Base-by-base conservation (phyloP, 2,329 filamentous ascomycete species). In the Arthrobotrys pseudoclavata region DNA sequence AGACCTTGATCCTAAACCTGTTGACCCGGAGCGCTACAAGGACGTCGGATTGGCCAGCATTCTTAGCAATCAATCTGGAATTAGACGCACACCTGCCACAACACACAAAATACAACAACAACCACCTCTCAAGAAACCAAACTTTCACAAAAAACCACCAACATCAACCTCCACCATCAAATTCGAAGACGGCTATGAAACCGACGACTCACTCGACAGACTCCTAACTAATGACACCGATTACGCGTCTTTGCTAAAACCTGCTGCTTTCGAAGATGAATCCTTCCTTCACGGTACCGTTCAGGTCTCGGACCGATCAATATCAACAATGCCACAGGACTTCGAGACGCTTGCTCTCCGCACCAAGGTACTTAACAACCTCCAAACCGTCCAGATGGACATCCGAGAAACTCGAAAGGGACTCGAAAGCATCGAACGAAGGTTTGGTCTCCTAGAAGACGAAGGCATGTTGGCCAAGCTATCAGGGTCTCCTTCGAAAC, bases 171-270 rank as follows among this genome's bases (percentile, higher is more conserved):
- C 72, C 7, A 61, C 60, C 22, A 67, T 67, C 60, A 68, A 70
- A 45, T 76, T 76, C 40, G 68, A 78, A 40, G 75, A 78, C 18
- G 75, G 63, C 24, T 78, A 78, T 26, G 68, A 78, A 57, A 78
- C 75, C 34, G 75, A 78, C 62, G 75, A 78, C 60, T 78, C 75
- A 2, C 68, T 78, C 12, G 75, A 78, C 34, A 20, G 75, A 15
- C 75, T 78, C 26, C 18, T 78, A 12, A 42, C 55, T 12, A 62
- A 78, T 37, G 75, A 78, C 53, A 78, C 75, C 0, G 75, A 78
- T 37, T 78, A 72, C 53, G 53, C 61, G 18, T 72, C 75, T 53
- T 40, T 78, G 4, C 61, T 78, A 12, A 63, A 63, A 15, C 75
- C 75, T 40, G 69, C 75, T 10, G 18, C 55, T 29, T 78, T 60